A percentile compares a stretch with the other conserved stretches of the same genome.
Conservation (phyloP, 768 basidiomycete genomes). For the Pluteus cervinus region DNA sequence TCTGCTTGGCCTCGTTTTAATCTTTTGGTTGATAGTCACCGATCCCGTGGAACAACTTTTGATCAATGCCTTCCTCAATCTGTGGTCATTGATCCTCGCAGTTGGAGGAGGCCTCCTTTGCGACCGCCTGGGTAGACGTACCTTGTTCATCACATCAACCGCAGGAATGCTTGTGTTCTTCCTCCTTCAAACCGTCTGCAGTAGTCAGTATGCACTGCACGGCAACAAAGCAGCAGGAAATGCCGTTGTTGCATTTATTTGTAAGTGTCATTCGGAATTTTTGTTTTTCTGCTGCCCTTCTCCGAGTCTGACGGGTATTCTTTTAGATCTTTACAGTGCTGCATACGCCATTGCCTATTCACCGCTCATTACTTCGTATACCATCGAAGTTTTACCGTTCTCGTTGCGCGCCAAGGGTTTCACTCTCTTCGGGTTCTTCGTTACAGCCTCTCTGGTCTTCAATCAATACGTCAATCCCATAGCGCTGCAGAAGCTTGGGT, state of each 20-base stretch:
- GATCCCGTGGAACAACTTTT: slow-evolving; percentile 35
- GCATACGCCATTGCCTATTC: too few species aligned
- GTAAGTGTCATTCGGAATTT: too few species aligned
- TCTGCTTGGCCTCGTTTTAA: neutral
- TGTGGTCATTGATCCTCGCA: slow-evolving; percentile 52
- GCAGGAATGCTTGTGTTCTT: slow-evolving; percentile 22
- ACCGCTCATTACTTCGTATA: too few species aligned
- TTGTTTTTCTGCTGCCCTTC: too few species aligned
- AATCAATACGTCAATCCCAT: too few species aligned
- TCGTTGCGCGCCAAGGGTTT: too few species aligned
- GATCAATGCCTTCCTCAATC: slow-evolving; percentile 47
- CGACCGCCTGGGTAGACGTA: slow-evolving; percentile 44
- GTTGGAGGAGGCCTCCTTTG: slow-evolving; percentile 41
- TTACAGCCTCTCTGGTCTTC: too few species aligned
- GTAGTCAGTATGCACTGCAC: slow-evolving; percentile 45
- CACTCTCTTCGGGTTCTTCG: too few species aligned
- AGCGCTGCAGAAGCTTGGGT: too few species aligned
- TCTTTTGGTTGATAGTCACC: slow-evolving; percentile 29
- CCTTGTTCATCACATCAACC: slow-evolving; percentile 42
- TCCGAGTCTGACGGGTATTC: too few species aligned
- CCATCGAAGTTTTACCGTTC: too few species aligned
- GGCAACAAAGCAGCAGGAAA: slow-evolving; percentile 43
- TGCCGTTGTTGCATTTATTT: slow-evolving; percentile 78
- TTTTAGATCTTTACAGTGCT: too few species aligned
- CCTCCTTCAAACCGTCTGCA: slow-evolving; percentile 56